Evolutionary conservation across 129 eudicot species (phyloP).

Genomic region (Logfia minima): DNA sequence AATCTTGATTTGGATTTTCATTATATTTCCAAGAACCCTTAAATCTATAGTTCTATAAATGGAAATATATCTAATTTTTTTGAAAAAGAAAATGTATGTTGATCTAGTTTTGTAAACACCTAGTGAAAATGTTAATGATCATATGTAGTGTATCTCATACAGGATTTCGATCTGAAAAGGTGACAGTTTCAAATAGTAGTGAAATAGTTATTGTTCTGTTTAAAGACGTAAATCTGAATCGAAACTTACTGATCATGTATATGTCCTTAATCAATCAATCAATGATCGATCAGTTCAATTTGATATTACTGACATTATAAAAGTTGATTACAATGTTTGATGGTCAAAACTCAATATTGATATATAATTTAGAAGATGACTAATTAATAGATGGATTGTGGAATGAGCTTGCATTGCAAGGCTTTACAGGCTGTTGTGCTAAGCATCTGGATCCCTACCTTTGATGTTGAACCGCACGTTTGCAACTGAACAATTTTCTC

Average conservation of each 20-base stretch:
- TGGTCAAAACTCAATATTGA: slow-evolving; percentile 3
- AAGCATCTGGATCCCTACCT: slow-evolving; percentile 15
- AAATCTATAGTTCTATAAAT: slow-evolving; percentile 26
- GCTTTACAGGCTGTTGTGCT: slow-evolving; percentile 43
- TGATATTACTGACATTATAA: not conserved
- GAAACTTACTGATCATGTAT: not conserved
- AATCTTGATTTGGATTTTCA: slow-evolving; percentile 13
- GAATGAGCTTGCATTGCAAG: slow-evolving; percentile 17
- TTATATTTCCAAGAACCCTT: slow-evolving; percentile 22
- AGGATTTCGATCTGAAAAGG: not conserved
- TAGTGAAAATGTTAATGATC: too few relatives aligned
- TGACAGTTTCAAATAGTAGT: too few relatives aligned
- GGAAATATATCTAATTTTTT: not conserved
- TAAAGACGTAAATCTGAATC: not conserved
- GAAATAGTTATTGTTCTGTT: not conserved
- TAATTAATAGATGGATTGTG: not conserved
- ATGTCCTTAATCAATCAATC: slow-evolving; percentile 6
- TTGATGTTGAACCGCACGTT: slow-evolving; percentile 19
- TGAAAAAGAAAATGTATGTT: not conserved
- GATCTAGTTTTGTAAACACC: not conserved
- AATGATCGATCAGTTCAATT: not conserved
- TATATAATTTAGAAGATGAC: not conserved
- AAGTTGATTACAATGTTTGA: slow-evolving; percentile 16
- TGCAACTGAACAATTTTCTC: not conserved
- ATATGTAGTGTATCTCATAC: not conserved